Evolutionary conservation across 768 basidiomycete genomes (phyloP).

Genomic region (Pisolithus sp.): DNA sequence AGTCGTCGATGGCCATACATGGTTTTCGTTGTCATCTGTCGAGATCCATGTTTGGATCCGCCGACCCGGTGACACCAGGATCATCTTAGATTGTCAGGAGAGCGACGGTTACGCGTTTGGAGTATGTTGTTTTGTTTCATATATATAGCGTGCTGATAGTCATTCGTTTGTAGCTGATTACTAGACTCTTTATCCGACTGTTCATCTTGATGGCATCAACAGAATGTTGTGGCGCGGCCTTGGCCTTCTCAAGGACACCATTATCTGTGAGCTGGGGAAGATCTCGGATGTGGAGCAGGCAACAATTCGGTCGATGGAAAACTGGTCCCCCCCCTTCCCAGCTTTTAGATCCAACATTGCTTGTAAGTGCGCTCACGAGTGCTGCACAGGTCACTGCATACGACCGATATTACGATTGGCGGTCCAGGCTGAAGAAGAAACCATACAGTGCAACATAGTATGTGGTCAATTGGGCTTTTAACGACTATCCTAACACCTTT

Average conservation of each 20-base stretch:
- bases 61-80: neutral
- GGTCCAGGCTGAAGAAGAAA: no score
- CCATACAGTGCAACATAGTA: no score
- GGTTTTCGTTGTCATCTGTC: neutral
- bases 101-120: neutral
- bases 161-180: neutral
- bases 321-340: no score
- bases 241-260: neutral
- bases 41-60: neutral
- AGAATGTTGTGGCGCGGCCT: neutral
- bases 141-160: neutral
- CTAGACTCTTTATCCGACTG: neutral
- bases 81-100: neutral
- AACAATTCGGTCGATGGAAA: no score
- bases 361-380: no score
- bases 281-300: no score
- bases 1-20: neutral
- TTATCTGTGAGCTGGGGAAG: neutral
- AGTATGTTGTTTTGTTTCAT: neutral
- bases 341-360: no score
- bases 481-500: no score
- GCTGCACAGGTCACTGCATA: no score
- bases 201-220: neutral
- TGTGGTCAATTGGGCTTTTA: no score
- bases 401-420: no score